These are phyloP conservation scores for Xylaria sp. DNA, from an alignment of 2,329 filamentous ascomycete species.

Conservation along the genomic window DNA sequence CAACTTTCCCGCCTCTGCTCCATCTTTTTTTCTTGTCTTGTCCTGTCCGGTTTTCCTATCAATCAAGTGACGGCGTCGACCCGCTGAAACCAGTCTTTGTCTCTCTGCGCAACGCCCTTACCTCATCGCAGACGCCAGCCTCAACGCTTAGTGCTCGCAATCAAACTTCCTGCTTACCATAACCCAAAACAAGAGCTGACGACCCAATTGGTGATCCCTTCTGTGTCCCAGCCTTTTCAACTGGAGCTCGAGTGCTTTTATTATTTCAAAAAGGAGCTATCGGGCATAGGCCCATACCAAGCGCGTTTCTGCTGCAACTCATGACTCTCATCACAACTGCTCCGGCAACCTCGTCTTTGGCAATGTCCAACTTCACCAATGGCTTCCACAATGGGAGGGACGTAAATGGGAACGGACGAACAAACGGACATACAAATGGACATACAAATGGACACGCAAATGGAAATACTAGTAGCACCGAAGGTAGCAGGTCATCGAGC, in stretches of 20 bases:
- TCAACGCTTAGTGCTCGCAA: not conserved
- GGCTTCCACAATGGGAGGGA: conserved; percentile 44
- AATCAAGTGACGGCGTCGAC: not conserved
- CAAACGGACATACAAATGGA: conserved; percentile 44
- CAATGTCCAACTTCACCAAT: conserved; percentile 49
- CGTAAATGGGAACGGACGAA: conserved; percentile 40
- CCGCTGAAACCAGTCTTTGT: not conserved
- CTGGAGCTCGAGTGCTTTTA: conserved; percentile 2
- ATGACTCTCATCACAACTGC: conserved; percentile 44
- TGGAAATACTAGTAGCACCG: conserved; percentile 48
- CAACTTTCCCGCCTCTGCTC: conserved; percentile 15
- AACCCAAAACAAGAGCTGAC: not conserved
- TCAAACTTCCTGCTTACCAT: not conserved
- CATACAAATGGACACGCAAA: conserved; percentile 44
- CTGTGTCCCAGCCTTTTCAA: not conserved
- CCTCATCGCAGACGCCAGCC: not conserved
- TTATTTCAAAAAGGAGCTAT: conserved; percentile 12
- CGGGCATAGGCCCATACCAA: conserved; percentile 15
- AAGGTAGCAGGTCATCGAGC: conserved; percentile 44
- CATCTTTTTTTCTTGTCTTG: conserved; percentile 19
- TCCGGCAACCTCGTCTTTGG: conserved; percentile 45
- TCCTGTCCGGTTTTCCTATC: not conserved
- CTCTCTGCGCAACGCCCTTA: conserved; percentile 11
- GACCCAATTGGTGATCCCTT: conserved; percentile 7
- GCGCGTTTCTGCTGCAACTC: conserved; percentile 25